Base-by-base conservation (phyloP, 2,329 filamentous ascomycete genomes). In the Trichophyton benhamiae region DNA sequence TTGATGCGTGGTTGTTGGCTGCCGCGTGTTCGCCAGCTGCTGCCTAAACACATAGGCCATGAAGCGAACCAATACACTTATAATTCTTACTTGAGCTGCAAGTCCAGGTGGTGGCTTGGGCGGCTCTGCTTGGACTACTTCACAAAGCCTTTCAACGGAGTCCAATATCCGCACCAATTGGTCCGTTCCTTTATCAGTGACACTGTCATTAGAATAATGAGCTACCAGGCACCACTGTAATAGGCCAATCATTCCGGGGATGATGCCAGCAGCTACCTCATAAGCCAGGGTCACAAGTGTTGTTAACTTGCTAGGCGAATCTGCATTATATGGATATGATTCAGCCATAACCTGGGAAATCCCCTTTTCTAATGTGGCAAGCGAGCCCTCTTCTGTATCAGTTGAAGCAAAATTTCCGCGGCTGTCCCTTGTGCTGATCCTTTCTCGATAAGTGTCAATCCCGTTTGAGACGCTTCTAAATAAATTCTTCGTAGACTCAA, bases 151-250 rank as follows among this genome's bases (percentile, higher is more conserved):
- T 3, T 30, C 53, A 33, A 65, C 57, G 11, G 20, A 57, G 2
- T 57, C 22, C 5, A 66, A 27, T 5, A 66, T 42, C 11, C 38
- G 27, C 8, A 58, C 57, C 17, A 66, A 11, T 57, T 66, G 63
- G 6, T 62, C 55, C 11, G 61, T 48, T 15, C 64, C 64, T 15
- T 59, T 57, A 20, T 13, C 6, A 0, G 61, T 62, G 3, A 63
- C 3, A 11, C 42, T 36, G 8, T 57, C 36, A 22, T 66, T 33
- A 15, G 59, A 30, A 17, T 60, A 65, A 59, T 64, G 63, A 17
- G 64, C 60, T 17, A 63, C 60, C 22, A 66, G 11, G 22, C 64
- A 66, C n/a, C n/a, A 41, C 57, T 65, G 63, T 11, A 66, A 57
- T 15, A 66, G 22, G 9, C 44, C 57, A 15, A 62, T 33, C 11